Base-by-base conservation (phyloP, 176 grass and related monocot species). In the Bolboschoenus planiculmis region DNA sequence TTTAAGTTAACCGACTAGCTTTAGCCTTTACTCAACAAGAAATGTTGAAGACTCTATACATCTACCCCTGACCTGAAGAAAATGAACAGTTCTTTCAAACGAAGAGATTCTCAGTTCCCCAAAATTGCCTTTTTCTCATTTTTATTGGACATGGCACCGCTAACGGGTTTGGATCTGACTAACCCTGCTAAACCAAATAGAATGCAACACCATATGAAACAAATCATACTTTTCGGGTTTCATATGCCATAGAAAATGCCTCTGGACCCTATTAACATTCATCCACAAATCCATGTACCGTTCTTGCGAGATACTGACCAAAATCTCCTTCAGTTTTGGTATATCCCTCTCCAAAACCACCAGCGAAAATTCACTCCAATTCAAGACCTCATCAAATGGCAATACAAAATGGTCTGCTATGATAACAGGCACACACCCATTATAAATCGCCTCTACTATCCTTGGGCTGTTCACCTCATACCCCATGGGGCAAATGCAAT, bases 391-490 rank as follows among this genome's bases (percentile, higher is more conserved):
- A 1, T 92, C 90, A 16, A 97, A 97, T 10, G 94, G 94, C 43
- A 97, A 87, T 57, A 91, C 94, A 55, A 97, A 97, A 30, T 94
- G 85, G 35, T 97, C 94, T 0, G 90, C 94, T 70, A 97, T 91
- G 77, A 97, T 91, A 72, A 97, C 94, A 1, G 90, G 94, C 44
- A 97, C 91, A 43, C 94, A 97, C 68, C 88, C 94, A 26, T 92
- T 90, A 78, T 97, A 92, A 71, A 97, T 91, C 14, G 95, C 90
- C 83, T 94, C 94, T 7, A 97, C 88, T 39, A 97, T 94, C 34
- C 94, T 92, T 3, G 94, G 94, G 24, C 94, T 94, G 85, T 97
- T 97, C 50, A 97, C 94, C 76, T 97, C 94, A 27, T 97, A 97
- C 29, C 94, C 94, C 94, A 94, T 94, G 0, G 94, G 92, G 35